Evolutionary conservation across 2,329 filamentous ascomycete species (phyloP).

Genomic region (Epichloe glyceriae): DNA sequence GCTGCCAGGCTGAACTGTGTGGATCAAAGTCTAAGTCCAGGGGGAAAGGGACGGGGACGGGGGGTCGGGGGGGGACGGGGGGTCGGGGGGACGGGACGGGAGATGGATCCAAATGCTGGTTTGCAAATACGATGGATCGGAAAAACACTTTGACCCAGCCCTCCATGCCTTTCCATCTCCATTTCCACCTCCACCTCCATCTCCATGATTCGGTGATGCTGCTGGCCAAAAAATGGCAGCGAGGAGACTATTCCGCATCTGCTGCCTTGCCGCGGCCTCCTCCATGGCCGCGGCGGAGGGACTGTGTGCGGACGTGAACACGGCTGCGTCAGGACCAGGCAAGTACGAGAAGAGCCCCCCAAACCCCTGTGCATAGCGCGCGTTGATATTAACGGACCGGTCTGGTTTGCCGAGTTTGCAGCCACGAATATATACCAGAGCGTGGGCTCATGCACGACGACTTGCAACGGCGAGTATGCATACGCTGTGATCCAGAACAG

Average conservation of each 20-base stretch:
- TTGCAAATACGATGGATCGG: neutral
- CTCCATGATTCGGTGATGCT: neutral
- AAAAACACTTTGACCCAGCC: neutral
- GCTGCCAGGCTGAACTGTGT: too few relatives aligned
- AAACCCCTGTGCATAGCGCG: too few relatives aligned
- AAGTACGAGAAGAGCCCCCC: too few relatives aligned
- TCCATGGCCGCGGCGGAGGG: neutral
- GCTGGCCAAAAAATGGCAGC: neutral
- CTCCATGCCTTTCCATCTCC: neutral
- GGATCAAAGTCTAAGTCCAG: too few relatives aligned
- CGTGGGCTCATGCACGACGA: neutral
- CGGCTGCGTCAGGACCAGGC: neutral
- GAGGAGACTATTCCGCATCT: neutral
- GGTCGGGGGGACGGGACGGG: too few relatives aligned
- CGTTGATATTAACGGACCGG: too few relatives aligned
- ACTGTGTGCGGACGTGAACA: neutral
- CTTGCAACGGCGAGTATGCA: conserved; percentile 1
- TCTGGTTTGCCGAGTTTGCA: neutral
- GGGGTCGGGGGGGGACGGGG: too few relatives aligned
- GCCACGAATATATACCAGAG: conserved; percentile 2
- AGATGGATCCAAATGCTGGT: too few relatives aligned
- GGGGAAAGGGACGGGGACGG: too few relatives aligned
- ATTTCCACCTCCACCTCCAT: neutral
- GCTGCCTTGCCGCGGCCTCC: neutral
- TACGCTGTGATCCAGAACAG: conserved; percentile 1